Evolutionary conservation across 371 early-diverging fungal species (phyloP), one percentile per base, ranked within the genome.

Genomic region (Rhizopus microsporus): DNA sequence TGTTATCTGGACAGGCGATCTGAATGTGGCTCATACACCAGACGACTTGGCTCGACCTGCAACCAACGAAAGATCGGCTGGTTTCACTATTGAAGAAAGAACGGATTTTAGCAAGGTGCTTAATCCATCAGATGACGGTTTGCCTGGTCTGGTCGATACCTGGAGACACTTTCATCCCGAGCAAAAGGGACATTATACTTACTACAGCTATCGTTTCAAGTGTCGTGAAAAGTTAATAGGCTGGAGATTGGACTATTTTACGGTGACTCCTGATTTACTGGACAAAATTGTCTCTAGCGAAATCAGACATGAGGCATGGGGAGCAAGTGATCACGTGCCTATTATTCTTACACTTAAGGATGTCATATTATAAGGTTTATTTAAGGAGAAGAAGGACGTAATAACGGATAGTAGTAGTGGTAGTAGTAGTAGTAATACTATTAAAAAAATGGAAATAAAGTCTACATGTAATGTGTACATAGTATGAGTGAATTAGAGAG

Each of bases 271-370:
- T 54, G 72, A 80, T 37, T 62, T 90, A 17, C 57, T 88, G 59
- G 74, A 81, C 7, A 74, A 84, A 5, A 82, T 95, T 0, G 67
- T 77, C 0, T 87, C 83, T 16, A 83, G 86, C 35, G 77, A 80
- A 31, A 91, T 93, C 54, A 72, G 96, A 17, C 84, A 86, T 54
- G 84, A 91, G 56, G 86, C 80, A 42, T 95, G 90, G 70, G 96
- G 96, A 5, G 93, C 95, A 5, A 91, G 92, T 71, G 96, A 95
- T 65, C 96, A 95, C 70, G 88, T 93, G 13, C 95, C 95, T 17
- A 60, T 93, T 42, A 83, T 88, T 16, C 48, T 93, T 31, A 72
- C 85, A 29, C 60, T 87, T 53, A 72, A 80, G 48, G 76, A 82
- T 47, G 56, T 62, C 2, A 55, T 51, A 31, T 43, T 67, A 29